These are phyloP conservation scores for Morella rubra DNA, from an alignment of 306 rosid species.

Conservation along the genomic window DNA sequence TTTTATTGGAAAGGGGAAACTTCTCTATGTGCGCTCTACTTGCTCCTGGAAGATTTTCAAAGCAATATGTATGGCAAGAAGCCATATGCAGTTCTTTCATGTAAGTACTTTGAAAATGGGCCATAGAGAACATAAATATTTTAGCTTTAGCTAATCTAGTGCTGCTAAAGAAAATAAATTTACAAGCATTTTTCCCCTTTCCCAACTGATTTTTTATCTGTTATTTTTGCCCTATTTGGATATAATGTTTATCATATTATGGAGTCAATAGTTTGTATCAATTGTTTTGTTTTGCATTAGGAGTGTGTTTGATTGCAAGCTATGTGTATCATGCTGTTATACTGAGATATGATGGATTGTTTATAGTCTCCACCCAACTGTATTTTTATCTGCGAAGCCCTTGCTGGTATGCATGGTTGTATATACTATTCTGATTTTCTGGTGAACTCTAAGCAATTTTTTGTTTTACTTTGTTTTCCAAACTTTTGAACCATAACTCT, in stretches of 20 bases:
- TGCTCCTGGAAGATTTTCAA: background rate
- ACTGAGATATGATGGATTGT: background rate
- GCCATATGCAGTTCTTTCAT: background rate
- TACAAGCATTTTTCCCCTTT: background rate
- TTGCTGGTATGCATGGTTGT: background rate
- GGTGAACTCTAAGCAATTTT: background rate
- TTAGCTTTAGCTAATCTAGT: background rate
- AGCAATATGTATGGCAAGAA: background rate
- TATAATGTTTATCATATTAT: background rate
- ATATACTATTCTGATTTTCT: background rate
- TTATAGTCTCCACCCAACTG: background rate
- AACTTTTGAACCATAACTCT: background rate
- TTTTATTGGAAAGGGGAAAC: background rate
- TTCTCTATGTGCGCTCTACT: background rate
- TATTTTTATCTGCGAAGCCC: background rate
- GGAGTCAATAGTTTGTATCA: background rate
- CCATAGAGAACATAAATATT: background rate
- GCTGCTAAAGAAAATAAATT: background rate
- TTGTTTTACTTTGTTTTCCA: background rate
- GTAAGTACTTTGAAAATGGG: background rate
- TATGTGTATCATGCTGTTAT: background rate
- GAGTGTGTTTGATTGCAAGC: background rate
- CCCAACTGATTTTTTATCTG: background rate
- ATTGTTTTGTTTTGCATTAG: background rate
- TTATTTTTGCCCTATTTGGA: background rate